These are phyloP conservation scores for Trypanosoma caninum DNA, from an alignment of 208 protist species.

Conservation along the genomic window DNA sequence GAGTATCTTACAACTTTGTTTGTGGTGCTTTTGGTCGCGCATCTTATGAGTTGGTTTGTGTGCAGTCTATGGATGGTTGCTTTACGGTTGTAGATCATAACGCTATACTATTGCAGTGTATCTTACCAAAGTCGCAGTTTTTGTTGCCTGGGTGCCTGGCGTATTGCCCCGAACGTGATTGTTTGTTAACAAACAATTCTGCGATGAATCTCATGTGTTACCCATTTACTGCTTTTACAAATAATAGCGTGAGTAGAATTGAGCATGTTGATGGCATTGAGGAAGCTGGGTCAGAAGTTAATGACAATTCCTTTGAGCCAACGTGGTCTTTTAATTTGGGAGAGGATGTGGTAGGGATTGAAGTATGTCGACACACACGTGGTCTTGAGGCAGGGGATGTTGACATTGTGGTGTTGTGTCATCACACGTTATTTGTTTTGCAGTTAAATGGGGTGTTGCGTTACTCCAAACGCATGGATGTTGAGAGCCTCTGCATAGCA, in stretches of 20 bases:
- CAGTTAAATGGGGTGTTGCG: conserved; percentile 39
- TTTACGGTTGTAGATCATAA: conserved; percentile 86
- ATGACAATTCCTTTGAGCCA: conserved; percentile 12
- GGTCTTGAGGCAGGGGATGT: conserved; percentile 32
- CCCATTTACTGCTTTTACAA: conserved; percentile 58
- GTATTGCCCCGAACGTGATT: conserved; percentile 56
- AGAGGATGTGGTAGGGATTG: conserved; percentile 82
- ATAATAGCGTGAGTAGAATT: not conserved
- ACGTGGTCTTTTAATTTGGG: conserved; percentile 80
- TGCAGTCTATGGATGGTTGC: conserved; percentile 91
- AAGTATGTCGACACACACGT: conserved; percentile 55
- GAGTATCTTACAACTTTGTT: conserved; percentile 77
- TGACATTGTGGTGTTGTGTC: conserved; percentile 83
- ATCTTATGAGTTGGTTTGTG: conserved; percentile 77
- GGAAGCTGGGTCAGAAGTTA: conserved; percentile 2
- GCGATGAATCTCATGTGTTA: conserved; percentile 84
- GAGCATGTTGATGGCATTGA: conserved; percentile 7
- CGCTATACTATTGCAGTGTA: conserved; percentile 62
- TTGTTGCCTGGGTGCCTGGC: conserved; percentile 69
- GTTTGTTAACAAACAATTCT: conserved; percentile 76
- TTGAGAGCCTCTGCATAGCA: conserved; percentile 49
- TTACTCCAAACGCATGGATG: conserved; percentile 67
- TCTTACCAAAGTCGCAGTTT: conserved; percentile 73
- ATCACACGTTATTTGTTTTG: conserved; percentile 71
- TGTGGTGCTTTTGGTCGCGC: conserved; percentile 72